Evolutionary conservation across 2,329 filamentous ascomycete genomes (phyloP), one percentile per base, ranked within the genome.

Genomic region (Ilyonectria robusta): DNA sequence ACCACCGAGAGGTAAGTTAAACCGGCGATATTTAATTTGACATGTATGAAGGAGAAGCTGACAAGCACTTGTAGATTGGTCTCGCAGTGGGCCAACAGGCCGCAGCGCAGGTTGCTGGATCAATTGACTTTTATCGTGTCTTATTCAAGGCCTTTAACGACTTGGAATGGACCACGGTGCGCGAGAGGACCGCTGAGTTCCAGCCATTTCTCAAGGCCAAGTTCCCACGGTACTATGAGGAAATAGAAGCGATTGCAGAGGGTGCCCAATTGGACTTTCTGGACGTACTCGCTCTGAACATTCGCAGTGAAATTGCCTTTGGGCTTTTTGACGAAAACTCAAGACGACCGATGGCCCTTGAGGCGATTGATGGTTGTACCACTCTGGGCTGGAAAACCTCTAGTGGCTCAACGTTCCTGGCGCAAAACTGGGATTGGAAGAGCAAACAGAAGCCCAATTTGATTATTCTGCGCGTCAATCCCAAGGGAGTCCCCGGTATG

Each of bases 371-470:
- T 70, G 88, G 87, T 3, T 90, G 88, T 70, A 90, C 88, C 0
- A 83, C 84, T 15, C 69, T 89, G 13, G 81, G 81, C 2, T 88
- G 84, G 81, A 76, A 79, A 10, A 82, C 81, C 0, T 54, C 59
- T 0, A 74, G 55, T 2, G 57, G 66, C 0, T 15, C 61, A 4
- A 63, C 68, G 8, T 85, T 83, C 64, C 75, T 90, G 5, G 83
- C 81, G 1, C 88, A 90, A 78, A 90, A 89, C 62, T 91, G 88
- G 88, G 87, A 90, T 70, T 91, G 44, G 44, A 9, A 47, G 44
- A 13, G 9, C 44, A 23, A 15, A 21, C 44, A 47, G 6, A 13
- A 9, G 19, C n/a, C 44, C 9, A 47, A 47, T 13, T 17, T 42
- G 10, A 15, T 42, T 13, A 42, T 42, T 42, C 19, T 23, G 8